These are phyloP conservation scores for Erodium trifolium DNA, from an alignment of 441 rosid species.

Conservation along the genomic window DNA sequence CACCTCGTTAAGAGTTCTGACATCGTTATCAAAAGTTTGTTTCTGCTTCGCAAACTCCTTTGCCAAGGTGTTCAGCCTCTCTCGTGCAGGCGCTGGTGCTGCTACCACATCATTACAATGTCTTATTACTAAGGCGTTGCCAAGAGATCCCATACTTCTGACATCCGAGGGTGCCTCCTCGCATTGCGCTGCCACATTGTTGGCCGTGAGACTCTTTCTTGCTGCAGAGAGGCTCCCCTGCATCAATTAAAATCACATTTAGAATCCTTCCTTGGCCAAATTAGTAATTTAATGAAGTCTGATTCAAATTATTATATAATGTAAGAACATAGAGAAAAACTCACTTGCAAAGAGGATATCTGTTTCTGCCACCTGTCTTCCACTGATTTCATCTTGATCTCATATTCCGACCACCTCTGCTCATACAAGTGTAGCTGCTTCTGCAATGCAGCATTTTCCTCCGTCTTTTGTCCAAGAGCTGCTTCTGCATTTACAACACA, in stretches of 20 bases:
- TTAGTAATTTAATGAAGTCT: too few species aligned
- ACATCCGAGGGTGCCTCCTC: too few species aligned
- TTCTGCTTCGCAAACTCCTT: slow-evolving; percentile 4
- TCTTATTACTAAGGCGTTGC: background rate
- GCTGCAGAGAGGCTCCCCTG: slow-evolving; percentile 4
- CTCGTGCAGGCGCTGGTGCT: too few species aligned
- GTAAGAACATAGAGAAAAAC: slow-evolving; percentile 10
- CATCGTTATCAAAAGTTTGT: background rate
- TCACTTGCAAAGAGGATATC: slow-evolving; percentile 76
- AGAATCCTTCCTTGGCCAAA: background rate
- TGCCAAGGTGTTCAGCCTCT: background rate
- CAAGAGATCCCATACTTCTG: background rate
- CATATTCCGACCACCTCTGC: slow-evolving; percentile 70
- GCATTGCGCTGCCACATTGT: background rate
- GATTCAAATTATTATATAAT: too few species aligned
- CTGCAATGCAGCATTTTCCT: slow-evolving; percentile 63
- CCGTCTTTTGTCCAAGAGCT: slow-evolving; percentile 58
- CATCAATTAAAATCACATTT: background rate
- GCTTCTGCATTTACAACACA: slow-evolving; percentile 64
- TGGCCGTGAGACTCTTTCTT: background rate
- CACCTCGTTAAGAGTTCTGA: background rate
- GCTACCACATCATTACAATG: background rate
- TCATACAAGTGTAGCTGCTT: slow-evolving; percentile 68
- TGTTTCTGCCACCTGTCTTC: slow-evolving; percentile 93
- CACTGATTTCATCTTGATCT: slow-evolving; percentile 80